phyloP scores from a whole-genome alignment of 2,329 filamentous ascomycete genomes.

The Phialocephala sp. region DNA sequence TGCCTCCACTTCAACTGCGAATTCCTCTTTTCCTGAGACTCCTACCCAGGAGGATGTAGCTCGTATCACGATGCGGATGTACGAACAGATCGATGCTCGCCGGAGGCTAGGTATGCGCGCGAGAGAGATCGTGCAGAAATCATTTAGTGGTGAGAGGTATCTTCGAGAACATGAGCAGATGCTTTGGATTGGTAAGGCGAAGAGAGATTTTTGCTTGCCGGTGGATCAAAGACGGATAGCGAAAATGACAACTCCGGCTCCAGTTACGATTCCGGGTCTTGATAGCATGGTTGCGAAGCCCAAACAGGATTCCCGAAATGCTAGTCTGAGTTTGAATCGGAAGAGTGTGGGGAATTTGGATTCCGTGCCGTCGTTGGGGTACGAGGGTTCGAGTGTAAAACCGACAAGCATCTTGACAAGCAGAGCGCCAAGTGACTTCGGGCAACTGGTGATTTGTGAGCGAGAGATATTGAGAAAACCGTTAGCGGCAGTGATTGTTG shows the following conservation, averaged over 20 bases:
- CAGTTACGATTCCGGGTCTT: conserved; percentile 1
- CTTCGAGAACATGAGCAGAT: conserved; percentile 6
- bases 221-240: not conserved
- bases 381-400: conserved; percentile 4
- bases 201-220: conserved; percentile 18
- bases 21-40: conserved; percentile 34
- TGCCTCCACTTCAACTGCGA: conserved; percentile 4
- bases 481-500: not conserved
- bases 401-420: conserved; percentile 13
- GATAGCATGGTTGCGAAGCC: not conserved
- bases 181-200: conserved; percentile 22
- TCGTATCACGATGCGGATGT: conserved; percentile 61
- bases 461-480: conserved; percentile 13
- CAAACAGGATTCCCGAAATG: not conserved
- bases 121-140: conserved; percentile 8
- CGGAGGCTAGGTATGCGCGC: conserved; percentile 60
- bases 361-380: conserved; percentile 6
- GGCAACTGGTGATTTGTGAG: conserved; percentile 4
- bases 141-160: conserved; percentile 10
- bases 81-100: conserved; percentile 59
- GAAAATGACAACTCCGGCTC: not conserved
- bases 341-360: not conserved
- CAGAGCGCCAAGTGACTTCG: conserved; percentile 1
- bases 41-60: conserved; percentile 57
- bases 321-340: conserved; percentile 1